These are phyloP conservation scores for Penicillium sp. DNA, from an alignment of 2,329 filamentous ascomycete species.

Conservation along the genomic window DNA sequence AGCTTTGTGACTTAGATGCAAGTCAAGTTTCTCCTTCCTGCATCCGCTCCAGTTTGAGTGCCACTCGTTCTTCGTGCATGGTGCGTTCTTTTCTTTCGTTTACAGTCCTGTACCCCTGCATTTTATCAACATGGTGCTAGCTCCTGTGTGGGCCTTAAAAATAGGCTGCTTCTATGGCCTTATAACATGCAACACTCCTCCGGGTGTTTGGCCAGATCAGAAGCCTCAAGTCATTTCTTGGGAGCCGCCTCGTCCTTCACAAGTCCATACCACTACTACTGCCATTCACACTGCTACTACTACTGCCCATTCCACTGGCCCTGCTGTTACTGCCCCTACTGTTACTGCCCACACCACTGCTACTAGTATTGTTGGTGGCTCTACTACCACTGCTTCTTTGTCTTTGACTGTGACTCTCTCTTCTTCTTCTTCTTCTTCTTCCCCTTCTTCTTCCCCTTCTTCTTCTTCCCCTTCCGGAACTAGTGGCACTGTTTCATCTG, in stretches of 20 bases:
- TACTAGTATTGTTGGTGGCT: too few relatives aligned
- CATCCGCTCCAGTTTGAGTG: constrained; percentile 11
- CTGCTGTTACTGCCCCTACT: constrained; percentile 10
- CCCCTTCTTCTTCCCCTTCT: constrained; percentile 6
- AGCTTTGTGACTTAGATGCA: constrained; percentile 10
- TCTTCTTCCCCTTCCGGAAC: constrained; percentile 1
- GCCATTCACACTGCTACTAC: constrained; percentile 13
- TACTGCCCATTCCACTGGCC: neutral
- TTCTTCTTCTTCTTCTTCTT: constrained; percentile 12
- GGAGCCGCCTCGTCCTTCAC: constrained; percentile 16
- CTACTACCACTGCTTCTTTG: too few relatives aligned
- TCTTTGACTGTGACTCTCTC: neutral
- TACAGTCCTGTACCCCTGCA: constrained; percentile 17
- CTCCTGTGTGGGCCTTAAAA: constrained; percentile 28
- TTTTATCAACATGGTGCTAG: constrained; percentile 29
- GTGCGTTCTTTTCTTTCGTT: constrained; percentile 14
- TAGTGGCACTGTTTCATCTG: constrained; percentile 1
- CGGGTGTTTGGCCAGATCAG: constrained; percentile 33
- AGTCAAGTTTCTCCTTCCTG: constrained; percentile 17
- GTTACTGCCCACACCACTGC: neutral
- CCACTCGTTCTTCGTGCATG: constrained; percentile 20
- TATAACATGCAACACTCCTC: constrained; percentile 39
- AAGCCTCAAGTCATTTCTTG: constrained; percentile 31
- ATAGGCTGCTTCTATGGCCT: constrained; percentile 36
- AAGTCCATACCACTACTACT: constrained; percentile 15